A percentile compares a stretch with the other conserved stretches of the same genome.
Evolutionary conservation across 2,329 filamentous ascomycete genomes (phyloP).

Genomic region (Fusarium sublunatum): DNA sequence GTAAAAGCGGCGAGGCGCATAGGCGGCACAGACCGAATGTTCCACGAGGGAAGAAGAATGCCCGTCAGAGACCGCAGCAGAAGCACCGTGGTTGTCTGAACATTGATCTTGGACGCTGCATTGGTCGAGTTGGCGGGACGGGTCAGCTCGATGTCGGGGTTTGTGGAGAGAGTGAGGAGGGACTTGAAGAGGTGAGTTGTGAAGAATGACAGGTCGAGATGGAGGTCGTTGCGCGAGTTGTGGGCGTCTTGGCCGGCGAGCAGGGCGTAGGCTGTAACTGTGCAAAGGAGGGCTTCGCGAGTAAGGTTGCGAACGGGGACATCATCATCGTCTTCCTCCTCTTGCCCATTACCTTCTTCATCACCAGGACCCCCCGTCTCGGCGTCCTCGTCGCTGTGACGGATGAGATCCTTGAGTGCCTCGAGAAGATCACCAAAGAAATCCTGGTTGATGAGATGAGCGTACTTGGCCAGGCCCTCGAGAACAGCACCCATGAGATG

Average conservation of each 20-base stretch:
- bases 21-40: constrained; percentile 80
- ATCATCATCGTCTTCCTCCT: constrained; percentile 57
- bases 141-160: constrained; percentile 87
- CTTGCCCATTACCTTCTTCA: constrained; percentile 61
- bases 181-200: constrained; percentile 92
- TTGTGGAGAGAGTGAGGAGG: constrained; percentile 80
- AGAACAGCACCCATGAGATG: constrained; percentile 96
- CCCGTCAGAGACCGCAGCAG: constrained; percentile 87
- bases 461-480: constrained; percentile 92
- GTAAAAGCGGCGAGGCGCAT: constrained; percentile 89
- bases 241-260: constrained; percentile 93
- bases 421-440: constrained; percentile 98
- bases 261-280: constrained; percentile 95
- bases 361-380: constrained; percentile 57
- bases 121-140: constrained; percentile 54
- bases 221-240: constrained; percentile 82
- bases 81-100: constrained; percentile 93
- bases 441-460: constrained; percentile 97
- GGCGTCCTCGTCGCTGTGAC: constrained; percentile 72
- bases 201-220: constrained; percentile 95
- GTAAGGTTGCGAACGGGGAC: constrained; percentile 74
- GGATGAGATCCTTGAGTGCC: constrained; percentile 91
- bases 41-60: constrained; percentile 79
- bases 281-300: constrained; percentile 90
- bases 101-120: constrained; percentile 78